Conservation (phyloP, 768 basidiomycete species). For the Pleurotus tuber-regium region DNA sequence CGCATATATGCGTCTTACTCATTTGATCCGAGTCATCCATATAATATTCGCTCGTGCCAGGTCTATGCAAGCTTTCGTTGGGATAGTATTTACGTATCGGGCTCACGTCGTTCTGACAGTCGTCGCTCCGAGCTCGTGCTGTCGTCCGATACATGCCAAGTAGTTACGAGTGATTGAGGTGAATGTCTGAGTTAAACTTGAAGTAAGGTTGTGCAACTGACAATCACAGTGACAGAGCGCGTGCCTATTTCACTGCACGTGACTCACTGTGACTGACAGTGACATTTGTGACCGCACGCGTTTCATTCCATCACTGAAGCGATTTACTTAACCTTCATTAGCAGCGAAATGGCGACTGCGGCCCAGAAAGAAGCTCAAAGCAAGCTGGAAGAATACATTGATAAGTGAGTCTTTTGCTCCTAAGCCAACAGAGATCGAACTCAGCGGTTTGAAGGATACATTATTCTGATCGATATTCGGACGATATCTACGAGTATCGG, state of each 20-base stretch:
- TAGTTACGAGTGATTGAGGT: neutral
- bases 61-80: neutral
- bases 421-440: slow-evolving; percentile 12
- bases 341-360: slow-evolving; percentile 14
- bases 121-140: neutral
- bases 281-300: slow-evolving; percentile 1
- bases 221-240: neutral
- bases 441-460: slow-evolving; percentile 58
- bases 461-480: slow-evolving; percentile 89
- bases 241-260: neutral
- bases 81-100: slow-evolving; percentile 6
- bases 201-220: too few species aligned
- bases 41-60: neutral
- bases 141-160: neutral
- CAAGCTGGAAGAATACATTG: slow-evolving; percentile 74
- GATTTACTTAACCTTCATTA: neutral
- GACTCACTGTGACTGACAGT: neutral
- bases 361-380: slow-evolving; percentile 41
- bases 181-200: neutral
- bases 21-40: slow-evolving; percentile 3
- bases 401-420: slow-evolving; percentile 49
- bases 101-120: neutral
- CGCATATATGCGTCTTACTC: neutral
- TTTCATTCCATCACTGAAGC: slow-evolving; percentile 1
- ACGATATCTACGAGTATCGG: slow-evolving; percentile 92